These are phyloP conservation scores for Noccaea caerulescens DNA, from an alignment of 345 rosid genomes.

Conservation along the genomic window DNA sequence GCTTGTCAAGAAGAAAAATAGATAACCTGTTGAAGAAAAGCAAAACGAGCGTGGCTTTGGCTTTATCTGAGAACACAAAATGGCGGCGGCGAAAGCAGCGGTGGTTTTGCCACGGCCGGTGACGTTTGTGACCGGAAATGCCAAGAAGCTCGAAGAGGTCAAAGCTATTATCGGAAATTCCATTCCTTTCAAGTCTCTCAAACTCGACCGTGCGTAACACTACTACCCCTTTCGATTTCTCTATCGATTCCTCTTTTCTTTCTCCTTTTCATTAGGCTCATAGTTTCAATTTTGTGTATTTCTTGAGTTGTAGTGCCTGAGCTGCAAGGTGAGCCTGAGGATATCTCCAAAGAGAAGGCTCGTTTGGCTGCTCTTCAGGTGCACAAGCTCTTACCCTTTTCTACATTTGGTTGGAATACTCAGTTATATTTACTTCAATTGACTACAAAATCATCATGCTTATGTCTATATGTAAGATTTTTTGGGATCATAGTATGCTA, in stretches of 20 bases:
- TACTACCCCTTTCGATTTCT: not conserved
- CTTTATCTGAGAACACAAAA: slow-evolving; percentile 18
- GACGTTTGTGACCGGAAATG: slow-evolving; percentile 93
- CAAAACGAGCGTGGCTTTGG: not conserved
- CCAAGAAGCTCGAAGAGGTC: slow-evolving; percentile 95
- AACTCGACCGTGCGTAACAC: slow-evolving; percentile 67
- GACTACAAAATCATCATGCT: slow-evolving; percentile 3
- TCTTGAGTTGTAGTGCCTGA: slow-evolving; percentile 65
- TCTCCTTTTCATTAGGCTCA: not conserved
- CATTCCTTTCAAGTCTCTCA: slow-evolving; percentile 82
- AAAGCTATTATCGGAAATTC: slow-evolving; percentile 80
- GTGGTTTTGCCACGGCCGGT: slow-evolving; percentile 71
- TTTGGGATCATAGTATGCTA: not conserved
- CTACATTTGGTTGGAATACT: not conserved
- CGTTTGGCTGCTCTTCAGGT: slow-evolving; percentile 89
- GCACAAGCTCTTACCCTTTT: not conserved
- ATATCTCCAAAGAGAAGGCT: slow-evolving; percentile 89
- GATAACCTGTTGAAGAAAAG: too few species aligned
- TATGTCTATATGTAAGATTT: not conserved
- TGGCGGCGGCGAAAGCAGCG: slow-evolving; percentile 57
- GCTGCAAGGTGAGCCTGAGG: slow-evolving; percentile 93
- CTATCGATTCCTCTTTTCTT: not conserved
- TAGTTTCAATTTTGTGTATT: not conserved
- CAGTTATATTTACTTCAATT: not conserved
- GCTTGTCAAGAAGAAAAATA: too few species aligned